Evolutionary conservation across 805 yeast species (phyloP), one percentile per base, ranked within the genome.

Genomic region (Myxozyma neotropica): DNA sequence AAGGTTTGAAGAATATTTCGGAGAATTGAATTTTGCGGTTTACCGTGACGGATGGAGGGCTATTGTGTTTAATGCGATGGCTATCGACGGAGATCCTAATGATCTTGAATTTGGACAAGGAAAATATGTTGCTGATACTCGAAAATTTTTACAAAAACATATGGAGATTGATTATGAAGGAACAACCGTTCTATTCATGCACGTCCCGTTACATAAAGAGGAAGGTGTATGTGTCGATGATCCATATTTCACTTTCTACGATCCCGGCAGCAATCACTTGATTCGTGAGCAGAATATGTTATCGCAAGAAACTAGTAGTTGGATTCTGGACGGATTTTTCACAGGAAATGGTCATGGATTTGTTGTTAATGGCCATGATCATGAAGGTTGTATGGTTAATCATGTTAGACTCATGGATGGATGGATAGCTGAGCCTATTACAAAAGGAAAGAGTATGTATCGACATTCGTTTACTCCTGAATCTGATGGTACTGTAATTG

Each of bases 341-440:
- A 82, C 82, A 39, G 27, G 10, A 10, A 81, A 81, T 66, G 74
- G 77, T 7, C 81, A 83, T 23, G 63, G 65, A 26, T 78, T 93
- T 8, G 83, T 94, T 2, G 74, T 93, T 43, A 89, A 96, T 0
- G 99, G 99, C 0, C 99, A 94, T 74, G 99, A 94, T 70, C 99
- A 94, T 70, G 92, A 86, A 65, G 99, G 99, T 1, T 94, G 99
- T 71, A 86, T 84, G 66, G 81, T 61, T 17, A 35, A 29, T 23
- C 65, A 61, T 29, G 24, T 21, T 7, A 33, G n/a, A 15, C 55
- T 40, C 19, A 31, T 26, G n/a, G 47, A 45, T 17, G 49, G 36
- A 12, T 57, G 64, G 61, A 24, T 21, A 12, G 54, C 44, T 6
- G 43, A 24, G 4, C 45, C 57, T 24, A 45, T 56, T 5, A 31